Percentiles rank a stretch among this genome's conserved stretches.
phyloP scores from a whole-genome alignment of 2,329 filamentous ascomycete species.

The Chalara sp. region DNA sequence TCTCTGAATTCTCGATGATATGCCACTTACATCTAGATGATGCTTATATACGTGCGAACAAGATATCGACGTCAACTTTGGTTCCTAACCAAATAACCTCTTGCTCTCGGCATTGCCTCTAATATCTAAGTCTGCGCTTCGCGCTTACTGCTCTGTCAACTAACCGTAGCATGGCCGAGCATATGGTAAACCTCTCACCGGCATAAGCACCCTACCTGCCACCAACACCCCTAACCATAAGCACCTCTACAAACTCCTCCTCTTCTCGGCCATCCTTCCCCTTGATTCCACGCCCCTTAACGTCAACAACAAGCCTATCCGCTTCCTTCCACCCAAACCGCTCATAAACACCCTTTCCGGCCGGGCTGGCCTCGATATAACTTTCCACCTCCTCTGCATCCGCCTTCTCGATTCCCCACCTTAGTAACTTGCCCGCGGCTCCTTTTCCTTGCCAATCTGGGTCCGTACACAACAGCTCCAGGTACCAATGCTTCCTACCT shows the following conservation, averaged over 20 bases:
- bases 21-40: too few relatives aligned
- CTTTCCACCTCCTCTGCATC: slow-evolving; percentile 36
- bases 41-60: too few relatives aligned
- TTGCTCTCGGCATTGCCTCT: too few relatives aligned
- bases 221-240: slow-evolving; percentile 18
- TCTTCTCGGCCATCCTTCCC: slow-evolving; percentile 8
- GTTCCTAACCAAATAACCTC: too few relatives aligned
- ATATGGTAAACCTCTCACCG: too few relatives aligned
- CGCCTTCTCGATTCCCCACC: slow-evolving; percentile 40
- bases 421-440: slow-evolving; percentile 35
- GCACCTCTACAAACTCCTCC: slow-evolving; percentile 23
- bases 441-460: slow-evolving; percentile 39
- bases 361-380: slow-evolving; percentile 45
- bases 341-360: slow-evolving; percentile 40
- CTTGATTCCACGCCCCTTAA: slow-evolving; percentile 17
- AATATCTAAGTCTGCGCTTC: too few relatives aligned
- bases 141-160: too few relatives aligned
- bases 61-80: too few relatives aligned
- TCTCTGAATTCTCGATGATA: too few relatives aligned
- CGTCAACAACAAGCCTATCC: slow-evolving; percentile 34
- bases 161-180: too few relatives aligned
- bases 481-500: slow-evolving; percentile 38
- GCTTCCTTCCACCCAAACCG: slow-evolving; percentile 39
- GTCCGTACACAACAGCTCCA: slow-evolving; percentile 41
- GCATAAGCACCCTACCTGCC: too few relatives aligned